Conservation (phyloP, 441 rosid species). For the Gossypium lobatum region DNA sequence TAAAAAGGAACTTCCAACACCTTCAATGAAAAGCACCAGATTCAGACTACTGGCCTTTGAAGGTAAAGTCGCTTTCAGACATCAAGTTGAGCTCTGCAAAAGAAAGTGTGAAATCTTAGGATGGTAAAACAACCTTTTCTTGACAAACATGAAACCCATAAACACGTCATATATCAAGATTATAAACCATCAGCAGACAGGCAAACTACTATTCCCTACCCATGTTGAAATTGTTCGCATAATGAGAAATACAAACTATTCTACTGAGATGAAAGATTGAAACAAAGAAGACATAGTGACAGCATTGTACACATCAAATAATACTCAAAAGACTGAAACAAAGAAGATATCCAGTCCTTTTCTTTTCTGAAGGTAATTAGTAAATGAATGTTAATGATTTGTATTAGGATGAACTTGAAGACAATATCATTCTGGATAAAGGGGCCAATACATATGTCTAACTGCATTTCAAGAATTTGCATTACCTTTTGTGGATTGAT, state of each 20-base stretch:
- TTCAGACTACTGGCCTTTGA: slow-evolving; percentile 13
- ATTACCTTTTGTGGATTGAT: neutral
- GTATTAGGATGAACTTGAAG: neutral
- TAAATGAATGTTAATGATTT: neutral
- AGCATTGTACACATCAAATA: neutral
- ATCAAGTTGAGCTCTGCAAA: slow-evolving; percentile 19
- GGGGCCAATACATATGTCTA: neutral
- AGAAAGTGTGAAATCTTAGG: slow-evolving; percentile 15
- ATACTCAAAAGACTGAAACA: neutral
- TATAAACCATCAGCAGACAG: neutral
- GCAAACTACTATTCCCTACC: neutral
- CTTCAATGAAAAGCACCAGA: slow-evolving; percentile 14
- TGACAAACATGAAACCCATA: neutral
- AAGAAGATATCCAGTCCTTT: neutral
- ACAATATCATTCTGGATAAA: neutral
- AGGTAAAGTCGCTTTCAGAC: slow-evolving; percentile 15
- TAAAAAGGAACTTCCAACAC: slow-evolving; percentile 14
- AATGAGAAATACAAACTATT: neutral
- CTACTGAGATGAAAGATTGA: neutral
- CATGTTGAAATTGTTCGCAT: neutral
- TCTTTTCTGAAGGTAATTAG: neutral
- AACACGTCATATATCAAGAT: slow-evolving; percentile 3
- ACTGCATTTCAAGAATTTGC: neutral
- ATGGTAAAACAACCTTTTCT: neutral
- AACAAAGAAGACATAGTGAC: neutral